Base-by-base conservation (phyloP, 2,329 filamentous ascomycete species). In the Aspergillus neotritici region DNA sequence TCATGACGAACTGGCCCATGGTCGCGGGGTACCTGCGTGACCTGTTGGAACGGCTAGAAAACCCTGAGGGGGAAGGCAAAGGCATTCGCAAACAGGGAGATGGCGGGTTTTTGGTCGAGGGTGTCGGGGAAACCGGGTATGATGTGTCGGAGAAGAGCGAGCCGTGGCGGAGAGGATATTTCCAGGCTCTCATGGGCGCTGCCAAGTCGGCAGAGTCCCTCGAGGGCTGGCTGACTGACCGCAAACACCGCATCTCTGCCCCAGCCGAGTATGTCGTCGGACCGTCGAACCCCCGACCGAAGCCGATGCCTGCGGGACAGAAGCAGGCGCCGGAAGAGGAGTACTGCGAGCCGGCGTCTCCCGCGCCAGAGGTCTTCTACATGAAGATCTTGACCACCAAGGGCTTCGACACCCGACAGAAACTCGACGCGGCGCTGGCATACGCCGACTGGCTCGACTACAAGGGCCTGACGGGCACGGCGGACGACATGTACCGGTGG, bases 381-480 rank as follows among this genome's bases (percentile, higher is more conserved):
- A 77, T 86, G 66, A 86, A 86, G 58, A 82, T 96, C 37, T 68
- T 96, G 41, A 87, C 83, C 5, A 91, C 87, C 0, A 77, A 78
- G 42, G 91, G 91, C 1, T 87, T 97, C 56, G 83, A 79, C 1
- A 75, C 79, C n/a, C 76, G 80, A 44, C 88, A 97, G 65, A 83
- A 82, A 56, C 73, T 96, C 40, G 83, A 91, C 45, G 89, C 90
- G 4, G 84, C 87, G 3, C 70, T 95, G 33, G 84, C 83, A 1
- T 94, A 90, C 61, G 91, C 85, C 2, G 84, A 87, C 42, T 96
- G 86, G 79, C 74, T 94, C 31, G 86, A 89, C 52, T 91, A 80
- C 68, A 91, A 90, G 67, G 74, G 79, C 1, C 63, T 81, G 17
- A 67, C 75, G 2, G 78, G 80, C 4, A 82, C 79, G 0, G 83